Evolutionary conservation across 345 rosid species (phyloP).

Genomic region (Salix suchowensis): DNA sequence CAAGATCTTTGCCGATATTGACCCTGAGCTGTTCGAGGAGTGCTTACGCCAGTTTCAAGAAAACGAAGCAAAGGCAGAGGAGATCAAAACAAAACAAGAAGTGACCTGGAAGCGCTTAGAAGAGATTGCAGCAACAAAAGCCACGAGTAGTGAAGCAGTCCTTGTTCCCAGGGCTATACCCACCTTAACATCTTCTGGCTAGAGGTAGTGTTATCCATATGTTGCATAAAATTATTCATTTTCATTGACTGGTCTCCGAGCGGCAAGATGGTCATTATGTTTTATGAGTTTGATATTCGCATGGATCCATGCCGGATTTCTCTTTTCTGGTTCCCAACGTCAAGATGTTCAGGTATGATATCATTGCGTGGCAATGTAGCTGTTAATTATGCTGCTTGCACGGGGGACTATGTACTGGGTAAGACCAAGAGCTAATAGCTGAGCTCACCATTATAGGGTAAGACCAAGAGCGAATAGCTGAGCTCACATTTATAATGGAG

Average conservation of each 20-base stretch:
- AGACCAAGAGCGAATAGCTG: not conserved
- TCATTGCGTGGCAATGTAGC: not conserved
- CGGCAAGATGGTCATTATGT: conserved; percentile 10
- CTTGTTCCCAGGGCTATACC: conserved; percentile 18
- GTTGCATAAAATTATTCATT: conserved; percentile 3
- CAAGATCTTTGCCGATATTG: conserved; percentile 50
- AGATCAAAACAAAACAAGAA: conserved; percentile 32
- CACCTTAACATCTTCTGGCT: conserved; percentile 17
- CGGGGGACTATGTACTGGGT: not conserved
- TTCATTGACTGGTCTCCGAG: conserved; percentile 11
- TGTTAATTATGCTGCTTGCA: not conserved
- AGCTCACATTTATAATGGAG: not conserved
- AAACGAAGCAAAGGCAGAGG: conserved; percentile 40
- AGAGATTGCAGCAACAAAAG: conserved; percentile 60
- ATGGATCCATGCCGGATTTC: not conserved
- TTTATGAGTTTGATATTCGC: not conserved
- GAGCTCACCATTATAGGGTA: not conserved
- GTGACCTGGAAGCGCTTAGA: conserved; percentile 60
- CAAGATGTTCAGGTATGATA: not conserved
- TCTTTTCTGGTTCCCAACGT: not conserved
- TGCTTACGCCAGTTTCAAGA: conserved; percentile 47
- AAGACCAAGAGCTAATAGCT: not conserved
- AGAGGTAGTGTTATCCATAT: conserved; percentile 14
- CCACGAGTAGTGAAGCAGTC: conserved; percentile 29
- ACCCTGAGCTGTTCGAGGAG: conserved; percentile 50